These are phyloP conservation scores for Aureobasidium uvarum DNA, from an alignment of 2,329 filamentous ascomycete species.

Conservation along the genomic window DNA sequence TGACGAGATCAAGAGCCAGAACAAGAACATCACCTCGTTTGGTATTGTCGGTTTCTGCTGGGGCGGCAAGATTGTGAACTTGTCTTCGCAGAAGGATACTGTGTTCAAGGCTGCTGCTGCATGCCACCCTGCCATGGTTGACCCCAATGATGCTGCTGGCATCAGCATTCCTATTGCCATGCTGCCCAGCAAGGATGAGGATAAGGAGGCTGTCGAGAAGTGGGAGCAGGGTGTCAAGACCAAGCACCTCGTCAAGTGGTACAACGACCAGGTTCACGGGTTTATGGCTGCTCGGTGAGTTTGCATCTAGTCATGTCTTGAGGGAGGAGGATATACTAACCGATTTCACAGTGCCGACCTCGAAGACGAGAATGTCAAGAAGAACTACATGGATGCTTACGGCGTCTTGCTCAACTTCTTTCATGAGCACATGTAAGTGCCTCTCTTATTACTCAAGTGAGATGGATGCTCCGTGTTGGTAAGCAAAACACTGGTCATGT, in stretches of 20 bases:
- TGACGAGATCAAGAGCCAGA: slow-evolving; percentile 52
- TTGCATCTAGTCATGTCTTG: background rate
- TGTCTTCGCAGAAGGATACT: slow-evolving; percentile 52
- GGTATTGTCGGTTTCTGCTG: slow-evolving; percentile 60
- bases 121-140: slow-evolving; percentile 61
- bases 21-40: slow-evolving; percentile 54
- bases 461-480: background rate
- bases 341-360: slow-evolving; percentile 42
- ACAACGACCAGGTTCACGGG: slow-evolving; percentile 49
- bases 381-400: slow-evolving; percentile 53
- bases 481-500: background rate
- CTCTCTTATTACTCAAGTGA: background rate
- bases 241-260: slow-evolving; percentile 50
- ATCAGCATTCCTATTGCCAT: slow-evolving; percentile 58
- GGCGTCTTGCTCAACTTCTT: slow-evolving; percentile 52
- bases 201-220: slow-evolving; percentile 51
- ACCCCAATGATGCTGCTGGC: slow-evolving; percentile 55
- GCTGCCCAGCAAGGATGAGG: slow-evolving; percentile 58
- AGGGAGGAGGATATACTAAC: background rate
- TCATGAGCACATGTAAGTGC: slow-evolving; percentile 54
- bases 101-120: slow-evolving; percentile 58
- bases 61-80: slow-evolving; percentile 53
- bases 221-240: slow-evolving; percentile 51
- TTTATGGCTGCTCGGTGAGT: slow-evolving; percentile 45
- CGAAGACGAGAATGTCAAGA: slow-evolving; percentile 49